Base-by-base conservation (phyloP, 2,329 filamentous ascomycete species). In the Hymenoscyphus infarciens region DNA sequence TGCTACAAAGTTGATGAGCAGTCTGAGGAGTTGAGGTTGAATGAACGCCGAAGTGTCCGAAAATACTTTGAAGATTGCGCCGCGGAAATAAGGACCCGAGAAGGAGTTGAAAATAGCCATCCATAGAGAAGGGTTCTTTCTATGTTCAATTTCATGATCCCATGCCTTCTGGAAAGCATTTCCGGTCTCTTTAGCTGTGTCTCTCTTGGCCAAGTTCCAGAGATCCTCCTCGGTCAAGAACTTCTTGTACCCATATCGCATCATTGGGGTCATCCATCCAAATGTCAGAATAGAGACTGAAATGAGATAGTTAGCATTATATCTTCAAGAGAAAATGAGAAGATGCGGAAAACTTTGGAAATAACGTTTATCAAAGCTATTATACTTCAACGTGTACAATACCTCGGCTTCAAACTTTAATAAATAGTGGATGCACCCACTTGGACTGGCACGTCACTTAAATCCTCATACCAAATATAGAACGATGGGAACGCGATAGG, bases 181-280 rank as follows among this genome's bases (percentile, higher is more conserved):
- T 4, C 89, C 87, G 0, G 94, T 96, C 13, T 82, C 80, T 68
- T 86, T 86, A 11, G 94, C 96, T 38, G 89, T 89, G 74, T 98
- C 94, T 63, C 83, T 80, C 72, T 87, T 88, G 49, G 92, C 86
- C 63, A 99, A 80, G 64, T 92, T 94, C 96, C 96, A 99, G 27
- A 99, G 82, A 75, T 99, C 94, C 67, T 97, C 91, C 75, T 98
- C 92, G 1, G 92, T 97, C 65, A 99, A 81, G 75, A 87, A 99
- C 63, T 93, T 86, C 73, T 89, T 91, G 80, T 99, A 98, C 1
- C 95, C 95, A 73, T 89, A 89, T 73, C 87, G 92, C 95, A 99
- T 99, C 84, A 99, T 80, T 0, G 95, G 93, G 0, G 95, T 98
- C 94, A 99, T 97, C 95, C 95, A 99, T 61, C 90, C 88, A 76